Conservation (phyloP, 2,329 filamentous ascomycete species). For the Talaromyces amestolkiae region DNA sequence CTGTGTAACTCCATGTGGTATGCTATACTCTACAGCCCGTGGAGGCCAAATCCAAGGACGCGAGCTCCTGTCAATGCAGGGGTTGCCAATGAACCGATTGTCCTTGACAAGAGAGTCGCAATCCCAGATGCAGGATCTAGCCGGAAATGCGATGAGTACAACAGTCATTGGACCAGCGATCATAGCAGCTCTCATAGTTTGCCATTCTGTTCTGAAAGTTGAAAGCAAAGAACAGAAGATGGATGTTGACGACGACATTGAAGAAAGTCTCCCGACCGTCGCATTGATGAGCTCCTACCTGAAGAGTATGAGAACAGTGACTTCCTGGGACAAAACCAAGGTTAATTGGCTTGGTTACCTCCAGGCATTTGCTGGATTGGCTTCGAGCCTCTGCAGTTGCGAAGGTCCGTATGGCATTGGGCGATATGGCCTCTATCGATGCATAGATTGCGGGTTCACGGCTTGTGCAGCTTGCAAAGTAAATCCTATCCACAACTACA, state of each 20-base stretch:
- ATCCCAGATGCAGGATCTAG: constrained; percentile 64
- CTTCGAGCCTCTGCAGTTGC: constrained; percentile 55
- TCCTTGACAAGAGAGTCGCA: constrained; percentile 63
- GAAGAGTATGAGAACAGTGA: constrained; percentile 22
- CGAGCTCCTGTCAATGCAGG: constrained; percentile 66
- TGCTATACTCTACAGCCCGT: constrained; percentile 60
- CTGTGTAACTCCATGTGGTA: constrained; percentile 67
- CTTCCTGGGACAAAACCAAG: constrained; percentile 8
- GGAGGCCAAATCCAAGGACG: constrained; percentile 61
- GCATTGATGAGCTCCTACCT: constrained; percentile 13
- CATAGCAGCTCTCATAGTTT: constrained; percentile 55
- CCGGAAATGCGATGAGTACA: constrained; percentile 76
- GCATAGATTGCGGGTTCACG: constrained; percentile 54
- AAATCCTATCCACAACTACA: constrained; percentile 54
- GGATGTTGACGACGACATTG: constrained; percentile 16
- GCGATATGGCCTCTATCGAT: constrained; percentile 45
- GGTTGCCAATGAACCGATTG: constrained; percentile 62
- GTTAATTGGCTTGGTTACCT: constrained; percentile 23
- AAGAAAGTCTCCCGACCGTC: background rate
- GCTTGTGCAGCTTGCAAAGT: constrained; percentile 54
- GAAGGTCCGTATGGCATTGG: constrained; percentile 50
- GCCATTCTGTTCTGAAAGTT: constrained; percentile 3
- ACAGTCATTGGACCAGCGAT: constrained; percentile 67
- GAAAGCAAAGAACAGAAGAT: background rate
- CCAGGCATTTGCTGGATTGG: constrained; percentile 29